Evolutionary conservation across 257 asterid species (phyloP).

Genomic region (Handroanthus guayacan): DNA sequence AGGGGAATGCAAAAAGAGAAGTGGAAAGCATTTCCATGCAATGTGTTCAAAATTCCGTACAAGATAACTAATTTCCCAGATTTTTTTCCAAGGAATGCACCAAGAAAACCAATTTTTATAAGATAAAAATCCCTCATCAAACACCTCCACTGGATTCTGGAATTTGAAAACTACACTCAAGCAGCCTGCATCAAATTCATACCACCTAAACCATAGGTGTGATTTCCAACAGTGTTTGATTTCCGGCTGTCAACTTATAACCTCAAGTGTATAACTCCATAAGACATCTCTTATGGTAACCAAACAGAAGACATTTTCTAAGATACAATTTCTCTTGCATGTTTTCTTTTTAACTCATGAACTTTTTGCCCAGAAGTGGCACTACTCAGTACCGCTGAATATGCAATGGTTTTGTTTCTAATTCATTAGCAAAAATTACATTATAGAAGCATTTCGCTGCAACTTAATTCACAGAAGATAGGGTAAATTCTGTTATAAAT

Average conservation of each 20-base stretch:
- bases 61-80: neutral
- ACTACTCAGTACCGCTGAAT: no score
- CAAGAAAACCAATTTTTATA: neutral
- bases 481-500: no score
- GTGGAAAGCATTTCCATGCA: neutral
- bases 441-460: no score
- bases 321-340: neutral
- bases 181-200: neutral
- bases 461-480: no score
- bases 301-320: neutral
- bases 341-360: no score
- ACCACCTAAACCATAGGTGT: neutral
- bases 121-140: neutral
- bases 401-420: no score
- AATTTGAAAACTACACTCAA: neutral
- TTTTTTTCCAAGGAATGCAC: neutral
- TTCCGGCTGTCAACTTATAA: neutral
- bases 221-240: neutral
- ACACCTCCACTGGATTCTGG: neutral
- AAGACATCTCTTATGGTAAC: neutral
- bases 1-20: neutral
- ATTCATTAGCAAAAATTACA: no score
- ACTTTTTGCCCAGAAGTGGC: no score
- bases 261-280: conserved; percentile 5
- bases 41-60: neutral